These are phyloP conservation scores for Pinus tabuliformis DNA, from an alignment of 75 land plant genomes.

Conservation along the genomic window DNA sequence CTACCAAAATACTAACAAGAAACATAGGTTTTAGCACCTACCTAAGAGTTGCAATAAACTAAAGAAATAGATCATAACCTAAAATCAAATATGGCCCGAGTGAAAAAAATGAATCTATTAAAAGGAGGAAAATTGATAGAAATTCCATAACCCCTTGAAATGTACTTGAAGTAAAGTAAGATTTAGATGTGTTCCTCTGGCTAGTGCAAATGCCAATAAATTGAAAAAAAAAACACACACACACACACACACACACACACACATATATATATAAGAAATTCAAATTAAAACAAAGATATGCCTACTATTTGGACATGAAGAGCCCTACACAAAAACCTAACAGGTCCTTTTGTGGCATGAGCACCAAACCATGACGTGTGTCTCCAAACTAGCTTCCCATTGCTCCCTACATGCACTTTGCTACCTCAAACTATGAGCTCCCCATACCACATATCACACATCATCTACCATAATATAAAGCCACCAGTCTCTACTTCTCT, in stretches of 20 bases:
- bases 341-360: constrained; percentile 80
- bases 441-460: constrained; percentile 85
- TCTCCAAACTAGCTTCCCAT: constrained; percentile 86
- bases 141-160: background rate
- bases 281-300: no score
- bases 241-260: no score
- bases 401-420: constrained; percentile 76
- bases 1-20: constrained; percentile 20
- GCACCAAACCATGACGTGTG: constrained; percentile 87
- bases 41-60: background rate
- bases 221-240: background rate
- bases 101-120: background rate
- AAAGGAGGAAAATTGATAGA: background rate
- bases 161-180: background rate
- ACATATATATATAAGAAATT: background rate
- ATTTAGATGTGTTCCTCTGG: no score
- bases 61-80: background rate
- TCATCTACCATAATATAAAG: constrained; percentile 90
- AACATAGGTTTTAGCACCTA: no score
- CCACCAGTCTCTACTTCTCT: constrained; percentile 74
- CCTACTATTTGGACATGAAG: constrained; percentile 46
- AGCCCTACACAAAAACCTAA: constrained; percentile 65
- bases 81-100: background rate
- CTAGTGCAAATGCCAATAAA: background rate
- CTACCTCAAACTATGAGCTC: constrained; percentile 71